Evolutionary conservation across 1,284 basidiomycete species (phyloP).

Genomic region (Ceratobasidium sp.): DNA sequence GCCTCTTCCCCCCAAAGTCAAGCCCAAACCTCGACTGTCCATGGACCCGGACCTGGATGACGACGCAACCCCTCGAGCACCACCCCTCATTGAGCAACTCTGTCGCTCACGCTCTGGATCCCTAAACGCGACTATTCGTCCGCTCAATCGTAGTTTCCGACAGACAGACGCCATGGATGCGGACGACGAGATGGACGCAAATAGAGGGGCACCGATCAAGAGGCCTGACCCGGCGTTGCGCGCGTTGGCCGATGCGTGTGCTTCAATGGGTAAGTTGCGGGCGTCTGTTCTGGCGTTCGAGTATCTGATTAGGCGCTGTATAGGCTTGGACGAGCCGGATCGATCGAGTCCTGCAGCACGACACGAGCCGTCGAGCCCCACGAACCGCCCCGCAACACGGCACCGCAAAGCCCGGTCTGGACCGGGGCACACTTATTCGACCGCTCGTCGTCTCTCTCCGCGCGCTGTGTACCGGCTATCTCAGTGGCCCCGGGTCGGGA

Average conservation of each 20-base stretch:
- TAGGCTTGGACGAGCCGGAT: constrained; percentile 5
- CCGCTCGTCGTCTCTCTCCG: constrained; percentile 15
- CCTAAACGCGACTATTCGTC: constrained; percentile 5
- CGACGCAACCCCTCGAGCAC: background rate
- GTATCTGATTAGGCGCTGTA: background rate
- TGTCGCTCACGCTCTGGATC: constrained; percentile 7
- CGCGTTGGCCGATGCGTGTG: constrained; percentile 11
- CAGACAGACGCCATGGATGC: background rate
- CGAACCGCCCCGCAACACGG: background rate
- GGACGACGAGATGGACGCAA: constrained; percentile 11
- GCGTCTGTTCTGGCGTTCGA: background rate
- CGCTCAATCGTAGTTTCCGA: background rate
- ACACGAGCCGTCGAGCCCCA: background rate
- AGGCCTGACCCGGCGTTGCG: background rate
- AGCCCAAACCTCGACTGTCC: background rate
- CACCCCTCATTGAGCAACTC: constrained; percentile 17
- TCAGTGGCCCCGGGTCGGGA: constrained; percentile 14
- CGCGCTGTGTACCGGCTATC: constrained; percentile 13
- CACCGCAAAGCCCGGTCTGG: too few species aligned
- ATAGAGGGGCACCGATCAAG: background rate
- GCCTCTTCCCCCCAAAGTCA: background rate
- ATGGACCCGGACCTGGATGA: too few species aligned
- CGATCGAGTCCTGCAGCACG: constrained; percentile 8
- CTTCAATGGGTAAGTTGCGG: constrained; percentile 4
- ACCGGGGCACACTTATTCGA: background rate